Conservation (phyloP, 2,329 filamentous ascomycete species). For the Curvularia sp. region DNA sequence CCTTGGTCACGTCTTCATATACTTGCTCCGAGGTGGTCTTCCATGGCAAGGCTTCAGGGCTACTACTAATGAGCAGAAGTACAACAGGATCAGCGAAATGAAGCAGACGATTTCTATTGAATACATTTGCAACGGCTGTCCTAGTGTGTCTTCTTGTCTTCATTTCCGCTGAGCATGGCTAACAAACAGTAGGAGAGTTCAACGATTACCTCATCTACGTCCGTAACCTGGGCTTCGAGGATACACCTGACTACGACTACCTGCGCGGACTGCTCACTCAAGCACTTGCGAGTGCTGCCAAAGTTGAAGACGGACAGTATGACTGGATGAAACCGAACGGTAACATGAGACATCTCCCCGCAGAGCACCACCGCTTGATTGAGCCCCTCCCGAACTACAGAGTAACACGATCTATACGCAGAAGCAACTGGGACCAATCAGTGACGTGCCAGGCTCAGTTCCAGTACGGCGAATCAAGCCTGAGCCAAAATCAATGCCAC, state of each 20-base stretch:
- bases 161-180: no score
- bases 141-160: conserved; percentile 59
- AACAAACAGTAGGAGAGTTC: conserved; percentile 89
- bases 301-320: conserved; percentile 97
- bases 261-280: conserved; percentile 95
- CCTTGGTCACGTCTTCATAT: conserved; percentile 73
- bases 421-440: no score
- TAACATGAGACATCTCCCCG: conserved; percentile 60
- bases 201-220: conserved; percentile 98
- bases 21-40: conserved; percentile 70
- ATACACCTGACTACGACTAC: conserved; percentile 98
- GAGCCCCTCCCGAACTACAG: conserved; percentile 65
- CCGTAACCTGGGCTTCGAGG: conserved; percentile 96
- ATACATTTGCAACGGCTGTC: conserved; percentile 94
- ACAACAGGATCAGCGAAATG: conserved; percentile 99
- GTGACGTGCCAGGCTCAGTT: conserved; percentile 98
- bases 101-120: conserved; percentile 98
- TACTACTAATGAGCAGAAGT: conserved; percentile 90
- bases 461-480: conserved; percentile 91
- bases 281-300: conserved; percentile 90
- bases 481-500: no score
- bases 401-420: conserved; percentile 75
- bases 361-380: conserved; percentile 55
- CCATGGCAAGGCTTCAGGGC: conserved; percentile 74
- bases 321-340: conserved; percentile 99